These are phyloP conservation scores for Conidiobolus incongruus DNA, from an alignment of 371 early-diverging fungal genomes.

Conservation along the genomic window DNA sequence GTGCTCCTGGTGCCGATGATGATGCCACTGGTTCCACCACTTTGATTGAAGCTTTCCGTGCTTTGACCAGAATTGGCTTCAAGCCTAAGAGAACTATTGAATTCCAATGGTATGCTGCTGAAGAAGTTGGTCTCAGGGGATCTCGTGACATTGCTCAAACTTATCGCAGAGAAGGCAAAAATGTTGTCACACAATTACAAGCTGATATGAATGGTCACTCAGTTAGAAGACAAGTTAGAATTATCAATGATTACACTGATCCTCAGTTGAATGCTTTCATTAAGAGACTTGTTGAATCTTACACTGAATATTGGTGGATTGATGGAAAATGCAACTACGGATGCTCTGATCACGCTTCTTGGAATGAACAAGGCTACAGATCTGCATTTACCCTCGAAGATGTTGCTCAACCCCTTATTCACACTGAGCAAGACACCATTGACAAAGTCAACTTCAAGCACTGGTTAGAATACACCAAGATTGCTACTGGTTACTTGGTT, in stretches of 20 bases:
- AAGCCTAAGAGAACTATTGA: too few relatives aligned
- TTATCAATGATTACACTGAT: slow-evolving; percentile 68
- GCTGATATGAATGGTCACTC: too few relatives aligned
- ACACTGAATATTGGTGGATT: neutral
- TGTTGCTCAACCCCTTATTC: neutral
- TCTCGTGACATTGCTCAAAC: slow-evolving; percentile 55
- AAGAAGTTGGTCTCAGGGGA: slow-evolving; percentile 77
- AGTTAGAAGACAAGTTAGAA: slow-evolving; percentile 40
- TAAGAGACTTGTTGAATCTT: neutral
- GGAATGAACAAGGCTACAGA: slow-evolving; percentile 62
- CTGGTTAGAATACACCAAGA: slow-evolving; percentile 58
- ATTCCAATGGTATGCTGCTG: too few relatives aligned
- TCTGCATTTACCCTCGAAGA: slow-evolving; percentile 68
- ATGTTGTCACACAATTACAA: slow-evolving; percentile 54
- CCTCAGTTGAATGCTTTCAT: slow-evolving; percentile 30
- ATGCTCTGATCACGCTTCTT: slow-evolving; percentile 76
- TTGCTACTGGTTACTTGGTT: slow-evolving; percentile 59
- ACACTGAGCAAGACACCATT: neutral
- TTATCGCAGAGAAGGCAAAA: slow-evolving; percentile 26
- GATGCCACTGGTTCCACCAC: slow-evolving; percentile 78
- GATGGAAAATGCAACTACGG: slow-evolving; percentile 8
- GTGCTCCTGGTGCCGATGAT: slow-evolving; percentile 67
- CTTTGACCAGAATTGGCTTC: slow-evolving; percentile 37
- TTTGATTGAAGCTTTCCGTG: slow-evolving; percentile 57
- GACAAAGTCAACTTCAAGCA: neutral